phyloP scores from a whole-genome alignment of 768 basidiomycete species.

The Rhodosporidiobolus odoratus region DNA sequence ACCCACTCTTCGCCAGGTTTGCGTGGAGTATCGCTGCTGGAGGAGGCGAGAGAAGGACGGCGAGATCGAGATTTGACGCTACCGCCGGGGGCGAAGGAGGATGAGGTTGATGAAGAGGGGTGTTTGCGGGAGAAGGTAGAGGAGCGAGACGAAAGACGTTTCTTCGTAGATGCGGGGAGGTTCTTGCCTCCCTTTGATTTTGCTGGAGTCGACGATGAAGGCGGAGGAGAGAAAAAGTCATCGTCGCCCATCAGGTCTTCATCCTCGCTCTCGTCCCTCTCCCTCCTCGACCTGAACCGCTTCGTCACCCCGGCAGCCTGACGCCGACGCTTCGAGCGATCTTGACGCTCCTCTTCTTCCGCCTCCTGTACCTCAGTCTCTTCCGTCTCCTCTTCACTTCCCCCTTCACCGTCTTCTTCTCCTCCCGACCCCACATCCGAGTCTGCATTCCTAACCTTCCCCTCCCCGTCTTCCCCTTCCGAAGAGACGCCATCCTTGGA shows the following conservation, averaged over 20 bases:
- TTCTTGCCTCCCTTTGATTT: too few relatives aligned
- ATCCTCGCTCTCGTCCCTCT: constrained; percentile 10
- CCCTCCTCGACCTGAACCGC: constrained; percentile 9
- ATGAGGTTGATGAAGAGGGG: neutral
- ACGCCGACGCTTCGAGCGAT: neutral
- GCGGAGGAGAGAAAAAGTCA: constrained; percentile 7
- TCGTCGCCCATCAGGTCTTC: constrained; percentile 34
- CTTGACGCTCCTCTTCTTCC: neutral
- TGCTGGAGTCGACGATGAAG: neutral
- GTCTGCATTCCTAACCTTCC: neutral
- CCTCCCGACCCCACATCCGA: too few relatives aligned
- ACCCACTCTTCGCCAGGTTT: constrained; percentile 23
- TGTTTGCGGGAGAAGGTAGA: neutral
- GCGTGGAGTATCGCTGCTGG: neutral
- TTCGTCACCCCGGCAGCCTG: constrained; percentile 2
- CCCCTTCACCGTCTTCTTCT: too few relatives aligned
- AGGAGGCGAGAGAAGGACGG: neutral
- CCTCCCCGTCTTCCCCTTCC: neutral
- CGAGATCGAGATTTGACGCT: neutral
- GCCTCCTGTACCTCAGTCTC: constrained; percentile 22
- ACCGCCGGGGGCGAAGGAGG: neutral
- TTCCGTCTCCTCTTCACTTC: neutral
- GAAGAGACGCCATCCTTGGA: neutral
- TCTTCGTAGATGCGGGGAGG: too few relatives aligned
- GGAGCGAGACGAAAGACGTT: constrained; percentile 1